Evolutionary conservation across 1,284 basidiomycete species (phyloP).

Genomic region (Naganishia liquefaciens): DNA sequence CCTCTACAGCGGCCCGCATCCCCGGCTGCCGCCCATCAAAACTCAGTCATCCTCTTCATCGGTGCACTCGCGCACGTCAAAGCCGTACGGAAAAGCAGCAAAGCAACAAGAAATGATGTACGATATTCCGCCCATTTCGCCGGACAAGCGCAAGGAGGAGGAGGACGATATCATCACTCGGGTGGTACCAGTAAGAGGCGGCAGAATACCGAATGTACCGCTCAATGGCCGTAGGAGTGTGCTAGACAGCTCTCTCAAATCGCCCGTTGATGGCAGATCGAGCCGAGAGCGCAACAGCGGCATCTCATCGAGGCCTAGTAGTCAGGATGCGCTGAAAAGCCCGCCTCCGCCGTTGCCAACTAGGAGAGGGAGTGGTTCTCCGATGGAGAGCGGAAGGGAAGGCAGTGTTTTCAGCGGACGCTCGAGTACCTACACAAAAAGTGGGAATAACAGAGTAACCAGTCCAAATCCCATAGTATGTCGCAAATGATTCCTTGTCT

Average conservation of each 20-base stretch:
- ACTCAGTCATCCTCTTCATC: conserved; percentile 2
- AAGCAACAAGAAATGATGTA: conserved; percentile 15
- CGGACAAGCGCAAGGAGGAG: neutral
- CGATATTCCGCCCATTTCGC: conserved; percentile 15
- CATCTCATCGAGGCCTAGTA: neutral
- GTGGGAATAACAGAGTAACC: conserved; percentile 14
- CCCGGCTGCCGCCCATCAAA: neutral
- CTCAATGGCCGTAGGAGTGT: neutral
- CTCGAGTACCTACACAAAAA: conserved; percentile 15
- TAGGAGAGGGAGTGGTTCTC: neutral
- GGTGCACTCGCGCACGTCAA: neutral
- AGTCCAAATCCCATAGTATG: conserved; percentile 26
- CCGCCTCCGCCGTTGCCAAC: conserved; percentile 7
- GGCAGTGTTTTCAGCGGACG: conserved; percentile 6
- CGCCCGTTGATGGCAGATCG: conserved; percentile 3
- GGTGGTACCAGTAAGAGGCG: neutral
- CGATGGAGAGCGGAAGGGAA: conserved; percentile 8
- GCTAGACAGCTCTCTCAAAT: neutral
- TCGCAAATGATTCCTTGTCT: neutral
- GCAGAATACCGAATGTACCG: neutral
- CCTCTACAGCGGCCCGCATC: neutral
- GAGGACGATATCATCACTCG: neutral
- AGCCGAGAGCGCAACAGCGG: neutral
- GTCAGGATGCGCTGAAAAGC: neutral
- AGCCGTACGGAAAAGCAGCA: conserved; percentile 1